Conservation (phyloP, 768 basidiomycete genomes). For the Leccinum uliginosum region DNA sequence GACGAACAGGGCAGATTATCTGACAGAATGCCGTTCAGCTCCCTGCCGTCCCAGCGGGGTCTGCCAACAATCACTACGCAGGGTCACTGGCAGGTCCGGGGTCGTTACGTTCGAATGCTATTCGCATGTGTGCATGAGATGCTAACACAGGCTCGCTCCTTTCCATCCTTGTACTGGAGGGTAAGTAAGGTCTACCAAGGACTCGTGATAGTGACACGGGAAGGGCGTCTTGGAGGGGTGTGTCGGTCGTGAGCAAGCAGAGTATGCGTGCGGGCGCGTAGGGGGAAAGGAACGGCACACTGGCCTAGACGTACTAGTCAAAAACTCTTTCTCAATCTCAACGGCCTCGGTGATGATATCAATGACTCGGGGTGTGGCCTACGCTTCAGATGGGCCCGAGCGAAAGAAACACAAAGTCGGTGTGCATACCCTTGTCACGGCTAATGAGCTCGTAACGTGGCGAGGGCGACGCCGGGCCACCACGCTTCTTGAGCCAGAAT, state of each 20-base stretch:
- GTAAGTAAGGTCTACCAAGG: too few species aligned
- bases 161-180: too few species aligned
- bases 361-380: conserved; percentile 78
- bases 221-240: conserved; percentile 59
- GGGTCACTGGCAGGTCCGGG: too few species aligned
- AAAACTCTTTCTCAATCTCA: conserved; percentile 77
- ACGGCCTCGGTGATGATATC: conserved; percentile 81
- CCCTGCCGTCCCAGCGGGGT: too few species aligned
- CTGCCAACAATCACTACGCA: too few species aligned
- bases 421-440: conserved; percentile 92
- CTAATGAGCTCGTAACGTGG: conserved; percentile 95
- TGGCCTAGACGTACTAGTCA: conserved; percentile 55
- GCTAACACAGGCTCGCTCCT: too few species aligned
- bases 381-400: conserved; percentile 73
- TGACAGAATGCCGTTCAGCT: too few species aligned
- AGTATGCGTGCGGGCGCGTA: not conserved
- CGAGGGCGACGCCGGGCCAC: conserved; percentile 95
- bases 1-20: too few species aligned
- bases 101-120: too few species aligned
- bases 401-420: conserved; percentile 89
- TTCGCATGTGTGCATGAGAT: too few species aligned
- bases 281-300: not conserved
- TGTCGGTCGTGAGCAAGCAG: not conserved
- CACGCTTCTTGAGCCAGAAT: conserved; percentile 97
- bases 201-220: conserved; percentile 72